Evolutionary conservation across 1,284 basidiomycete genomes (phyloP).

Genomic region (Trichosporon faecale): DNA sequence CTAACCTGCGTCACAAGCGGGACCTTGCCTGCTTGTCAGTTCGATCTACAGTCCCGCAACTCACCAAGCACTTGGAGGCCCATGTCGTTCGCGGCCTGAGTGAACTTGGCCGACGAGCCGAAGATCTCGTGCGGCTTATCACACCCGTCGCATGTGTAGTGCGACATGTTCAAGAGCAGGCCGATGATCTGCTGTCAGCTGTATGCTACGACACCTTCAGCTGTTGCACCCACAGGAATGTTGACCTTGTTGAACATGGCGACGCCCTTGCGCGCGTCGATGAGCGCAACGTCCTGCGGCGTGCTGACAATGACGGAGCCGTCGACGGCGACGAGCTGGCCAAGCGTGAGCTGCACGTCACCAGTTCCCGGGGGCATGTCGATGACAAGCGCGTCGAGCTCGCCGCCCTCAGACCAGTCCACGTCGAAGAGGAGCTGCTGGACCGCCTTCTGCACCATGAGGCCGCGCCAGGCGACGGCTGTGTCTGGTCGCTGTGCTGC

Average conservation of each 20-base stretch:
- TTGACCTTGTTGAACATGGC: slow-evolving; percentile 87
- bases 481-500: slow-evolving; percentile 56
- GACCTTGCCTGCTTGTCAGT: slow-evolving; percentile 57
- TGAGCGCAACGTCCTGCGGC: slow-evolving; percentile 89
- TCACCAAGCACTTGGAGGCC: slow-evolving; percentile 68
- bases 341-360: slow-evolving; percentile 88
- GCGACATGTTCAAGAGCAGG: slow-evolving; percentile 83
- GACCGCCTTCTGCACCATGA: slow-evolving; percentile 99
- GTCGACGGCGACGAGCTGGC: slow-evolving; percentile 82
- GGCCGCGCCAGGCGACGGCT: slow-evolving; percentile 89
- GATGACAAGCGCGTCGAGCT: slow-evolving; percentile 80
- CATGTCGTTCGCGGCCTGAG: slow-evolving; percentile 62
- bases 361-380: slow-evolving; percentile 99
- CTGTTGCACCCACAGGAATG: slow-evolving; percentile 65
- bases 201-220: not conserved
- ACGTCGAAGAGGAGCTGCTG: slow-evolving; percentile 94
- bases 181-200: slow-evolving; percentile 68
- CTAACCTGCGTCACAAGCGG: slow-evolving; percentile 79
- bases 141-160: slow-evolving; percentile 81
- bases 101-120: slow-evolving; percentile 68
- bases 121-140: slow-evolving; percentile 71
- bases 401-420: slow-evolving; percentile 66
- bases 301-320: slow-evolving; percentile 91
- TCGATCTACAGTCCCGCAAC: slow-evolving; percentile 4
- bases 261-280: slow-evolving; percentile 90